These are phyloP conservation scores for Penicillium flavigenum DNA, from an alignment of 495 filamentous ascomycete species.

Conservation along the genomic window DNA sequence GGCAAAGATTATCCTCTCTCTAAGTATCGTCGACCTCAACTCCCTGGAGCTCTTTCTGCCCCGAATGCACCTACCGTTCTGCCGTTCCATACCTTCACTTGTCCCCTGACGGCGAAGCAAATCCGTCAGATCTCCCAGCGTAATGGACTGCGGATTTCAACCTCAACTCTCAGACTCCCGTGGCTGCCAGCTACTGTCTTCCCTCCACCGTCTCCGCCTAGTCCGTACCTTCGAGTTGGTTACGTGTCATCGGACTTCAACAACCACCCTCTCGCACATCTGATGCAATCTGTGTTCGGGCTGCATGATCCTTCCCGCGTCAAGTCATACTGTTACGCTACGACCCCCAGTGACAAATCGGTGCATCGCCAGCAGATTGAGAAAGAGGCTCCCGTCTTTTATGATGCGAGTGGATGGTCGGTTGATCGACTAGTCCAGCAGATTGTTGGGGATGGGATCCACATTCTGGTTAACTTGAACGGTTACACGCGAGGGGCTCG, in stretches of 20 bases:
- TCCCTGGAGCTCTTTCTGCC: constrained; percentile 72
- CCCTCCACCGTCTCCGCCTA: constrained; percentile 77
- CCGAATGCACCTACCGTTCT: constrained; percentile 93
- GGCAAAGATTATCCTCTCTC: constrained; percentile 54
- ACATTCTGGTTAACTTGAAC: constrained; percentile 96
- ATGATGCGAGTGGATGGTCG: constrained; percentile 84
- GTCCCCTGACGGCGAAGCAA: constrained; percentile 87
- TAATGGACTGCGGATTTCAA: constrained; percentile 91
- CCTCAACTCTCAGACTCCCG: constrained; percentile 75
- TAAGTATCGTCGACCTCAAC: constrained; percentile 70
- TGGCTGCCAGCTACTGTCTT: constrained; percentile 86
- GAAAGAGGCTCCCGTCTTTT: constrained; percentile 86
- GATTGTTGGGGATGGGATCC: constrained; percentile 89
- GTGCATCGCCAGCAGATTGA: constrained; percentile 93
- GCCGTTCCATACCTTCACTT: constrained; percentile 99
- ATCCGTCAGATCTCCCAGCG: constrained; percentile 94
- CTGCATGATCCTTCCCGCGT: constrained; percentile 72
- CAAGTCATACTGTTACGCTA: constrained; percentile 95
- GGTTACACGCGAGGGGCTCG: constrained; percentile 96
- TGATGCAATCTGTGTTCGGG: constrained; percentile 99
- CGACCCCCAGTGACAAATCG: constrained; percentile 87
- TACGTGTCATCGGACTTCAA: constrained; percentile 99
- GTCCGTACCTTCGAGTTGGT: constrained; percentile 81
- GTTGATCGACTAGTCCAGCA: constrained; percentile 83
- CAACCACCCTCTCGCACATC: constrained; percentile 92